Percentiles rank a stretch among this genome's conserved stretches.
Evolutionary conservation across 2,329 filamentous ascomycete species (phyloP).

Genomic region (Alternaria sp.): DNA sequence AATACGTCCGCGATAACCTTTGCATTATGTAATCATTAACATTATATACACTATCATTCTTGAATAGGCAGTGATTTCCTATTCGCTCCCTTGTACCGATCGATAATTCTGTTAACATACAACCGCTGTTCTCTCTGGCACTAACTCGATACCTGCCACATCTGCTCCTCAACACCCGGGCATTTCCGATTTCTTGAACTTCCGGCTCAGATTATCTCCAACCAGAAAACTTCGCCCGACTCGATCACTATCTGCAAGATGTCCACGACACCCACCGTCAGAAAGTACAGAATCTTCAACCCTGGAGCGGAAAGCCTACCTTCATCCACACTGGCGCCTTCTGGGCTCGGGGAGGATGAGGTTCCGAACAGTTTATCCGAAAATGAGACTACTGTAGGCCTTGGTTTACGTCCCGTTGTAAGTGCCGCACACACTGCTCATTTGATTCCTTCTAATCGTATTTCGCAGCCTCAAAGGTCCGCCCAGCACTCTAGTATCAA

Average conservation of each 20-base stretch:
- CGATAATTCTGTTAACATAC: background rate
- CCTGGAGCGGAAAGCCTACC: fast-evolving
- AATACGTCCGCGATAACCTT: background rate
- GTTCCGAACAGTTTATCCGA: background rate
- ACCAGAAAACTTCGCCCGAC: fast-evolving
- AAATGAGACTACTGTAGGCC: background rate
- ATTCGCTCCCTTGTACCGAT: background rate
- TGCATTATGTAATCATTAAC: background rate
- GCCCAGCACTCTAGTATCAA: fast-evolving
- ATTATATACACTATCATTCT: fast-evolving
- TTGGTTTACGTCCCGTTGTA: background rate
- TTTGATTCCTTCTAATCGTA: background rate
- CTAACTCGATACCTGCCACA: background rate
- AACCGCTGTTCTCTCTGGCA: fast-evolving
- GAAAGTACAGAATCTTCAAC: background rate
- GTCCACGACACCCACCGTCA: background rate
- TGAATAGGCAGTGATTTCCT: fast-evolving
- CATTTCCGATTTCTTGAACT: background rate
- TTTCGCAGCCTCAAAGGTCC: background rate
- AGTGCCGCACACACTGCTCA: fast-evolving
- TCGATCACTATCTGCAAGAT: background rate
- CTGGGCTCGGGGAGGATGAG: background rate
- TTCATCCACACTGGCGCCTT: background rate
- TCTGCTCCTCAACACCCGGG: background rate
- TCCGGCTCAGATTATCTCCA: background rate